Evolutionary conservation across 139 green algal genomes (phyloP), one percentile per base, ranked within the genome.

Genomic region (Asterochloris erici): DNA sequence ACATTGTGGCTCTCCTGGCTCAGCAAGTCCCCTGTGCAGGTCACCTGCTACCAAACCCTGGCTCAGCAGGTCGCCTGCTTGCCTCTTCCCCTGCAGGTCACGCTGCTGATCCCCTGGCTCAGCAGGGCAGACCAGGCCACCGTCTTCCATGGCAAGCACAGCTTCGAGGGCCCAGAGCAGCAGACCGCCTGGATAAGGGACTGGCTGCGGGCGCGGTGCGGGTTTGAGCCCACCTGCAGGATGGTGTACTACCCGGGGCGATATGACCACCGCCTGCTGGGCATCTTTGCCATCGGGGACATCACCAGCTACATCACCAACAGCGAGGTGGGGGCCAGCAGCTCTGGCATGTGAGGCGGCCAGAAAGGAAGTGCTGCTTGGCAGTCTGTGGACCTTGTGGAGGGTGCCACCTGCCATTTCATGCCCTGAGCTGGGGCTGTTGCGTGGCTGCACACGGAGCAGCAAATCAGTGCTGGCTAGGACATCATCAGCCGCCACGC

Each of bases 281-380:
- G 89, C 82, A 98, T 99, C 84, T 90, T 99, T 61, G 94, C 96
- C 12, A 94, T 99, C 28, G 97, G 97, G 14, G 96, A 99, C 93
- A 93, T 98, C 76, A 98, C 95, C 11, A 81, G 88, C 64, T 96
- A 94, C 85, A 94, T 99, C 47, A 94, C 97, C 14, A 92, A 98
- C 80, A 77, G 90, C 66, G 91, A 98, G 83, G 86, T 87, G 83
- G 77, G 80, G 6, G 54, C 17, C 61, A 47, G 16, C 74, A 14
- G 29, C 38, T 54, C 38, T 54, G 38, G 38, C 38, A 54, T 54
- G 38, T 54, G 38, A 6, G 6, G 38, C 38, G 6, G 38, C 38
- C 6, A 6, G 17, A 23, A 71, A 9, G 17, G 2, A 9, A 71
- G 10, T 71, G 66, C 66, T 71, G 66, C 19, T 71, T 71, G 66